Base-by-base conservation (phyloP, 2,329 filamentous ascomycete species). In the Chaetomiaceae sp. region DNA sequence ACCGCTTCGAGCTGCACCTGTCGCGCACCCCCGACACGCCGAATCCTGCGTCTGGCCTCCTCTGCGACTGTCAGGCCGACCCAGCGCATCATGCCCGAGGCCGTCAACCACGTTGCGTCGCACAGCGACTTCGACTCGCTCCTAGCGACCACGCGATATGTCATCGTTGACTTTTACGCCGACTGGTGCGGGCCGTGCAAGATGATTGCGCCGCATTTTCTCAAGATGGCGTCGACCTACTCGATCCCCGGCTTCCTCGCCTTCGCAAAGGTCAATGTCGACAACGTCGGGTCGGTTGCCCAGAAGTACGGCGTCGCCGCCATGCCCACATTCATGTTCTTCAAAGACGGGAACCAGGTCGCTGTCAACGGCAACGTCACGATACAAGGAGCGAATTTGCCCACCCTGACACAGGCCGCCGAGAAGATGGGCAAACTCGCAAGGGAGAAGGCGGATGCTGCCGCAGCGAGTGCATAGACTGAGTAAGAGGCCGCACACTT, bases 181-280 rank as follows among this genome's bases (percentile, higher is more conserved):
- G 70, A 75, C 62, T 84, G 81, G 81, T 84, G 80, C 68, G 74
- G 73, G 34, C 81, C 80, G 25, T 84, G 81, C 77, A 80, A 79
- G 68, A 70, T 71, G 61, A 82, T 84, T 63, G 76, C 78, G 20
- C 80, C 80, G 56, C 61, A 77, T 54, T 83, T 76, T 73, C 64
- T 62, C 54, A 69, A 74, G 63, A 72, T 81, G 48, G 75, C 79
- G 41, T 65, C 65, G 43, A 59, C 67, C 36, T 66, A 71, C 62
- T 58, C 65, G 51, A 57, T 70, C 21, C 70, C 71, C 16, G 70
- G 74, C 47, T 66, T 69, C 38, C 72, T 77, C 44, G 73, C 73
- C 58, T 84, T 84, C 58, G 78, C 77, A 64, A 80, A 80, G 67
- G 75, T 84, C 66, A 75, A 84, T 69, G 79, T 80, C 64, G 81